Base-by-base conservation (phyloP, 305 asterid genomes). In the Fraxinus dipetala region DNA sequence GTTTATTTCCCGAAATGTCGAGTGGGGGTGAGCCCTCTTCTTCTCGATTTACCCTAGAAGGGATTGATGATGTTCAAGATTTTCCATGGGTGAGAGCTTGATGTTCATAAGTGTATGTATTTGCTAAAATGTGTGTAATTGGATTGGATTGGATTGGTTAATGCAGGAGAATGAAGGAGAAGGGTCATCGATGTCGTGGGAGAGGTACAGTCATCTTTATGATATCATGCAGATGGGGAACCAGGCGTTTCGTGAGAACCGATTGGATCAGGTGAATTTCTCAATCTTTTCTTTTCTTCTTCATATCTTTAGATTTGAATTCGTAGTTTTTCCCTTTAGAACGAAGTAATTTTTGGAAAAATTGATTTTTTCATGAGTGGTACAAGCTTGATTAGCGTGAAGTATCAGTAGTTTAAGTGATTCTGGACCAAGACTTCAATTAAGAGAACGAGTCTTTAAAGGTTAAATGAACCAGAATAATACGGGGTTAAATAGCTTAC, bases 191-290 rank as follows among this genome's bases (percentile, higher is more conserved):
- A 85, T 89, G 91, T 89, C 97, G 18, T 61, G 83, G 91, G 97
- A 93, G 85, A 86, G 97, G 83, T 88, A 83, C 72, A 81, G 73
- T 77, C 88, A 91, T 86, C 91, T 96, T 65, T 73, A 74, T 81
- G 93, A 90, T 81, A 88, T 91, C 83, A 86, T 94, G 91, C 90
- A 86, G 35, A 67, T 20, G 74, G 99, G 97, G 81, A 96, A 94
- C 83, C 81, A 72, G 34, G 95, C 97, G 4, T 93, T 94, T 81
- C 92, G 92, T 8, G 97, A 86, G 51, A 87, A 85, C 76, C 87
- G 92, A 83, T 84, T 90, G 30, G 97, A 94, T 72, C 96, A 93
- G 97, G 99, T 96, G 54, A 74, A 54, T 76, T 79, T 56, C 77
- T 76, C 79, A 72, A 38, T 38, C 18, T 75, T 24, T 40, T 24